These are phyloP conservation scores for Aspergillus novofumigatus DNA, from an alignment of 2,329 filamentous ascomycete genomes.

Conservation along the genomic window DNA sequence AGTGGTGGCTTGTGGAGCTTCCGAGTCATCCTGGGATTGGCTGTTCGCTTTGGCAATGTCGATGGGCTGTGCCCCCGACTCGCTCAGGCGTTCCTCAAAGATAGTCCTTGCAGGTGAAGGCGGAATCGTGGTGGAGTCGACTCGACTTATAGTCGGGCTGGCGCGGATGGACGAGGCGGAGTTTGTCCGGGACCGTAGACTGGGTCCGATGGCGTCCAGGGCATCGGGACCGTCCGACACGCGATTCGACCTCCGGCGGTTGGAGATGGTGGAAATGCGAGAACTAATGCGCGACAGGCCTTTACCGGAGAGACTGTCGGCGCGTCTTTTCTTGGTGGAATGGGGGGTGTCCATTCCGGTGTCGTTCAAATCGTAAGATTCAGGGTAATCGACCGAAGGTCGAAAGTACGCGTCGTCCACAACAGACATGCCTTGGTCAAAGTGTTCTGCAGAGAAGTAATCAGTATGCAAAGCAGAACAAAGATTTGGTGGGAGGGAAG, in stretches of 20 bases:
- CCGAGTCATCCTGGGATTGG: slow-evolving; percentile 48
- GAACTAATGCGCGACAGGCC: slow-evolving; percentile 61
- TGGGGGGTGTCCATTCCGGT: slow-evolving; percentile 58
- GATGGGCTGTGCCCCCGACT: slow-evolving; percentile 48
- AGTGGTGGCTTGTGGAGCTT: slow-evolving; percentile 66
- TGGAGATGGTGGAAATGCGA: slow-evolving; percentile 71
- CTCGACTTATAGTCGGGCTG: slow-evolving; percentile 36
- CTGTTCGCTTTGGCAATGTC: slow-evolving; percentile 53
- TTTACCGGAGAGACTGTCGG: slow-evolving; percentile 43
- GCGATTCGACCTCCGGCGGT: slow-evolving; percentile 36
- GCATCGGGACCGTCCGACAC: slow-evolving; percentile 31
- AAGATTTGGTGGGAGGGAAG: slow-evolving; percentile 12
- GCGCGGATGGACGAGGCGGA: slow-evolving; percentile 39
- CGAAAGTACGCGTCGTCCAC: slow-evolving; percentile 28
- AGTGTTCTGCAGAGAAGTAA: slow-evolving; percentile 27
- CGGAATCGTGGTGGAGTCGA: slow-evolving; percentile 51
- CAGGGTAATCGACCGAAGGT: slow-evolving; percentile 24
- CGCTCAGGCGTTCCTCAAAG: slow-evolving; percentile 51
- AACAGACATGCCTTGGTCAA: slow-evolving; percentile 29
- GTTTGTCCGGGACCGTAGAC: slow-evolving; percentile 39
- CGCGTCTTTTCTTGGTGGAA: slow-evolving; percentile 53
- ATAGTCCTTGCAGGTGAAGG: slow-evolving; percentile 61
- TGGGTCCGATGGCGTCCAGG: slow-evolving; percentile 26
- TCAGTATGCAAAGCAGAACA: slow-evolving; percentile 7
- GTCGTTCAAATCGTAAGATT: slow-evolving; percentile 51